phyloP scores from a whole-genome alignment of 148 eudicot species.

The Silene uniflora region DNA sequence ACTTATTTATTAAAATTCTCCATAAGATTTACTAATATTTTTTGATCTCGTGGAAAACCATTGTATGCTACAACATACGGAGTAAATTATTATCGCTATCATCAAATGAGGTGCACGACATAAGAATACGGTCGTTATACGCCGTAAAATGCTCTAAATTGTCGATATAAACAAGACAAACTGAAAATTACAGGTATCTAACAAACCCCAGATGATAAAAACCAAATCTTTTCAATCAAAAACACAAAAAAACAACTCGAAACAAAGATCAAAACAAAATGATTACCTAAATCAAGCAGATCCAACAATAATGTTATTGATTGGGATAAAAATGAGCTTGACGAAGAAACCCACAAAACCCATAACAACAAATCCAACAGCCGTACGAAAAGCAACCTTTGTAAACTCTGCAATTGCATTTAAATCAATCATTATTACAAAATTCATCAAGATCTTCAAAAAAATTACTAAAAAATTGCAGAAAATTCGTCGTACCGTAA shows the following conservation, averaged over 20 bases:
- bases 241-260: not conserved
- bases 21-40: too few species aligned
- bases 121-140: too few species aligned
- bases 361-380: slow-evolving; percentile 70
- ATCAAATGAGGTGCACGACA: too few species aligned
- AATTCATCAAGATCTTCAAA: not conserved
- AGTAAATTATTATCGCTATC: too few species aligned
- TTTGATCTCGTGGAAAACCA: too few species aligned
- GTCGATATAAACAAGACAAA: too few species aligned
- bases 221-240: not conserved
- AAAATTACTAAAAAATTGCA: not conserved
- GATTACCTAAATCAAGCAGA: slow-evolving; percentile 32
- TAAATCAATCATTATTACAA: not conserved
- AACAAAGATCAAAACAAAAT: not conserved
- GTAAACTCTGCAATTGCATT: slow-evolving; percentile 41
- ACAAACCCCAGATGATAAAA: too few species aligned
- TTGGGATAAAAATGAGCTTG: slow-evolving; percentile 63
- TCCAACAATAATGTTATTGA: slow-evolving; percentile 65
- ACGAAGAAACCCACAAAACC: slow-evolving; percentile 69
- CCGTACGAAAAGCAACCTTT: slow-evolving; percentile 61
- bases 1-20: too few species aligned
- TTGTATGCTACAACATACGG: too few species aligned
- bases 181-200: not conserved
- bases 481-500: too few species aligned
- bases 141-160: too few species aligned